phyloP scores from a whole-genome alignment of 2,329 filamentous ascomycete genomes.

The Clarireedia homoeocarpa region DNA sequence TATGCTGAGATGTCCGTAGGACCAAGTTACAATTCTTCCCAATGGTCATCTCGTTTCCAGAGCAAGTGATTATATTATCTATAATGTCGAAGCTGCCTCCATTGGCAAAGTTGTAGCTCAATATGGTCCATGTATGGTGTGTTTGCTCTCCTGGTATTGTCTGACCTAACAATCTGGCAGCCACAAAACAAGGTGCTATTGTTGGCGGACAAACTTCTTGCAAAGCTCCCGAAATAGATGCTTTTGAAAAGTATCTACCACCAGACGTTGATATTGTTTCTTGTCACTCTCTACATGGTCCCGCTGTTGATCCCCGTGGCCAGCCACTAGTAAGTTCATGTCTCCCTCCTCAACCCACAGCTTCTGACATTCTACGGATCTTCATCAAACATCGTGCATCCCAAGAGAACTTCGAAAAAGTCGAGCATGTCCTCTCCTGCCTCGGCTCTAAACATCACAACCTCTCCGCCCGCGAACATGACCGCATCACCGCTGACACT shows the following conservation, averaged over 20 bases:
- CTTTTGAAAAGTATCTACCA: constrained; percentile 85
- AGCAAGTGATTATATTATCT: constrained; percentile 96
- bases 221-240: constrained; percentile 91
- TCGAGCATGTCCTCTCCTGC: constrained; percentile 74
- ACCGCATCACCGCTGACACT: constrained; percentile 95
- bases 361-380: constrained; percentile 37
- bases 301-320: constrained; percentile 76
- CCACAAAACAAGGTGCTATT: constrained; percentile 89
- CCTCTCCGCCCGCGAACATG: constrained; percentile 79
- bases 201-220: constrained; percentile 97
- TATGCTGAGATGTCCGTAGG: constrained; percentile 47
- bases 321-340: constrained; percentile 66
- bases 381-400: constrained; percentile 89
- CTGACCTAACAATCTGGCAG: constrained; percentile 38
- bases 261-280: constrained; percentile 87
- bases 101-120: constrained; percentile 81
- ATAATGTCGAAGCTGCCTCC: constrained; percentile 90
- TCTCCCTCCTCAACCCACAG: not conserved
- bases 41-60: constrained; percentile 96
- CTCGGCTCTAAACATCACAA: constrained; percentile 81
- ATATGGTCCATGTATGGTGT: constrained; percentile 80
- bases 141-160: constrained; percentile 1
- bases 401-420: constrained; percentile 65
- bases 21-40: constrained; percentile 76
- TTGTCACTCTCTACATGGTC: constrained; percentile 93